phyloP scores from a whole-genome alignment of 2,329 filamentous ascomycete genomes.

The Aspergillus sp. region DNA sequence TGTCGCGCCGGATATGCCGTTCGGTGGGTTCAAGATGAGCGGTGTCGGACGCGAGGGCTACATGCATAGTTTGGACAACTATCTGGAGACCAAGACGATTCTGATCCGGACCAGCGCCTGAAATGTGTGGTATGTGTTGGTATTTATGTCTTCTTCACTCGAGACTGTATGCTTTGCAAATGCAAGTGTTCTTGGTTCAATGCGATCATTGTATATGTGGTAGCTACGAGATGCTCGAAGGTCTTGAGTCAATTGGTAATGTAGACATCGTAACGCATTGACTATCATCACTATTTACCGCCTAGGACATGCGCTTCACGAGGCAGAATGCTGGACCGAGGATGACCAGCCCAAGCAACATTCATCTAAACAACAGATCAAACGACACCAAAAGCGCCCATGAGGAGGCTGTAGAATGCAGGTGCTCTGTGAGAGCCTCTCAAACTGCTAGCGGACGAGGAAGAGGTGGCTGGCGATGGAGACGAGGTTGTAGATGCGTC shows the following conservation, averaged over 20 bases:
- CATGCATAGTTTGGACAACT: slow-evolving; percentile 37
- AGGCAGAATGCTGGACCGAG: too few species aligned
- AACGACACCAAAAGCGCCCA: slow-evolving; percentile 8
- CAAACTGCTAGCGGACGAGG: slow-evolving; percentile 7
- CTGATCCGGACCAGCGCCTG: slow-evolving; percentile 19
- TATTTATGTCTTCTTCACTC: too few species aligned
- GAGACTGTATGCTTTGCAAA: too few species aligned
- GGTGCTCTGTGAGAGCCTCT: not conserved
- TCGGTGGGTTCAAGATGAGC: slow-evolving; percentile 45
- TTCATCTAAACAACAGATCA: too few species aligned
- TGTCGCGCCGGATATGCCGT: slow-evolving; percentile 38
- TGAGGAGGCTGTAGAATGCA: slow-evolving; percentile 9
- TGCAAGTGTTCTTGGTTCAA: too few species aligned
- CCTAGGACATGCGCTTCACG: not conserved
- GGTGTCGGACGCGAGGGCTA: slow-evolving; percentile 38
- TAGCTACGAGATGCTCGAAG: too few species aligned
- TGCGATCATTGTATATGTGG: too few species aligned
- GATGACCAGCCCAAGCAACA: too few species aligned
- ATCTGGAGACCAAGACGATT: slow-evolving; percentile 28
- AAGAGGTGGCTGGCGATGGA: slow-evolving; percentile 8
- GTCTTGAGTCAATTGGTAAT: too few species aligned
- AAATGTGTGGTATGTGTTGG: not conserved
- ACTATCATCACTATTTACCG: too few species aligned
- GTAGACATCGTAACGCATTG: too few species aligned
- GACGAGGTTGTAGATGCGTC: slow-evolving; percentile 4